Percentiles rank a stretch among this genome's conserved stretches.
These are phyloP conservation scores for Orbilia brochopaga DNA, from an alignment of 2,329 filamentous ascomycete genomes.

Conservation along the genomic window DNA sequence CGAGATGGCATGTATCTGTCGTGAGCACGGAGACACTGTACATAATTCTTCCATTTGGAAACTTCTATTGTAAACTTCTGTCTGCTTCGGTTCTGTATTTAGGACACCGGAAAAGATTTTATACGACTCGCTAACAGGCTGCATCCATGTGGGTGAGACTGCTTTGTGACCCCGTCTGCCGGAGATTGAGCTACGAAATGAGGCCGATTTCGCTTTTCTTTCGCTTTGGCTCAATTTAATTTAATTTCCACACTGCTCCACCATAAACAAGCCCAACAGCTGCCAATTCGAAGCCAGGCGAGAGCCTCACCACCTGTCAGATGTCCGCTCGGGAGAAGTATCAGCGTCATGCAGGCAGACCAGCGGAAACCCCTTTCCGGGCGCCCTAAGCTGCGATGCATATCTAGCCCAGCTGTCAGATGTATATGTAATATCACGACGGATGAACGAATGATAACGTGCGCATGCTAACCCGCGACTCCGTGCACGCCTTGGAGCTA, in stretches of 20 bases:
- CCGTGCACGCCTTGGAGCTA: no score
- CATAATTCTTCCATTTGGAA: no score
- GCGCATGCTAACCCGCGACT: no score
- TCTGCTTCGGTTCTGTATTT: background rate
- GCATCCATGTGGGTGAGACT: conserved; percentile 39
- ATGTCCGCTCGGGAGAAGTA: background rate
- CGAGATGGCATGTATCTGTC: background rate
- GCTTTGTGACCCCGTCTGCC: conserved; percentile 40
- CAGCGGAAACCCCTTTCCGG: background rate
- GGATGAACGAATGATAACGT: background rate
- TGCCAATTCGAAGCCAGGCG: background rate
- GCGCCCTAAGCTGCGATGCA: background rate
- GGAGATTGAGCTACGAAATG: conserved; percentile 44
- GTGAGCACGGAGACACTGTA: no score
- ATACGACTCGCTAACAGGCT: conserved; percentile 40
- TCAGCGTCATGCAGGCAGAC: background rate
- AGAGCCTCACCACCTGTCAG: background rate
- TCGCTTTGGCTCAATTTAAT: conserved; percentile 1
- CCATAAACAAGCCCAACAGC: background rate
- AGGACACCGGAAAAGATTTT: background rate
- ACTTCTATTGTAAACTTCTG: background rate
- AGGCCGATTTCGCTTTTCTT: background rate
- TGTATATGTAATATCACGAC: background rate
- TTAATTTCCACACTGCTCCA: background rate
- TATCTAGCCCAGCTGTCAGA: background rate